Base-by-base conservation (phyloP, 2,329 filamentous ascomycete species). In the Ophiostoma tasmaniense region DNA sequence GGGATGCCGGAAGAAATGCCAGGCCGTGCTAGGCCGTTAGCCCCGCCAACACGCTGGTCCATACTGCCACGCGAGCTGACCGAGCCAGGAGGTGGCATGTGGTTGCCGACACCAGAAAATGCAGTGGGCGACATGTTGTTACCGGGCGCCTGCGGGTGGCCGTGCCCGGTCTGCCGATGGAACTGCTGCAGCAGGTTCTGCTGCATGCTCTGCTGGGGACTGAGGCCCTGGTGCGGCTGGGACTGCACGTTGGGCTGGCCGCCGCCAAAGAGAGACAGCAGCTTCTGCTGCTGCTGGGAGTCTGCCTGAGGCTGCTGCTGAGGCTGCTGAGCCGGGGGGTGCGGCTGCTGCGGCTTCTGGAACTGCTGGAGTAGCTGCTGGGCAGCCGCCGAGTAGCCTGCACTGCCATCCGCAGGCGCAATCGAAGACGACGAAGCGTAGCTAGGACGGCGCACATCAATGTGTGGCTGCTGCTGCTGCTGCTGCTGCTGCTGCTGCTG, bases 261-360 rank as follows among this genome's bases (percentile, higher is more conserved):
- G 39, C 67, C 85, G 33, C 85, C 83, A 74, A 91, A 90, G 1
- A 91, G 82, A 5, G 88, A 89, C 14, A 91, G 80, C 3, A 85
- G 78, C 68, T 80, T 78, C 62, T 80, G 79, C 71, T 76, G 62
- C 37, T 68, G 59, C n/a, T 55, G n/a, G n/a, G 50, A 8, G 6
- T 52, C 52, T 13, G 35, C 22, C 25, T 30, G 62, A 8, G 33
- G 33, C 33, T 25, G 62, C n/a, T 39, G 67, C n/a, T 17, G 39
- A 14, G 30, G 64, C 52, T 62, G 55, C 33, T 67, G 55, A 1
- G 3, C 45, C 10, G 50, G 37, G 14, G 37, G 55, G 8, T 64
- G 68, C 2, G 22, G 33, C 37, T 37, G 68, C 37, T n/a, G 52
- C 11, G 37, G 33, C 33, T 67, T 50, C 39, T 45, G 67, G 25